phyloP scores from a whole-genome alignment of 305 asterid species.

The Rubia tinctorum region DNA sequence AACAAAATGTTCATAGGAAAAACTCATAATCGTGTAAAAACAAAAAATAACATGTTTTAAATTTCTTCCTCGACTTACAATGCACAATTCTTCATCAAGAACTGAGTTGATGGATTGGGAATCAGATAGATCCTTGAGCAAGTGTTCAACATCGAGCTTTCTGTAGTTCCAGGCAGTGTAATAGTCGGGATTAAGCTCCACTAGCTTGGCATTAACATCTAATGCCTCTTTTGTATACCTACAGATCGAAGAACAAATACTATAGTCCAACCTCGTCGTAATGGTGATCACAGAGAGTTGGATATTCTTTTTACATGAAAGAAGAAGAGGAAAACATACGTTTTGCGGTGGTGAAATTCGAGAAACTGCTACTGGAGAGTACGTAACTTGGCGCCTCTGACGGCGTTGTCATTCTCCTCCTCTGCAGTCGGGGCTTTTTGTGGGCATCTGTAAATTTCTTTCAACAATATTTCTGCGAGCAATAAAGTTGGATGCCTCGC shows the following conservation, averaged over 20 bases:
- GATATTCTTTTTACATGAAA: not conserved
- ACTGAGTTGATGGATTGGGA: slow-evolving; percentile 41
- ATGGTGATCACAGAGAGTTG: slow-evolving; percentile 6
- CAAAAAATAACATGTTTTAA: not conserved
- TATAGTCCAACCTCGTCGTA: not conserved
- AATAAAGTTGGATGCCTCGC: no score
- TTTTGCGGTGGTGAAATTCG: slow-evolving; percentile 65
- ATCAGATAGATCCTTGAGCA: slow-evolving; percentile 37
- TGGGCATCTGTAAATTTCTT: slow-evolving; percentile 76
- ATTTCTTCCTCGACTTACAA: slow-evolving; percentile 49
- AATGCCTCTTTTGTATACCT: slow-evolving; percentile 84
- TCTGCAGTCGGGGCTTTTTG: slow-evolving; percentile 57
- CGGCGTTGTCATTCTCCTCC: slow-evolving; percentile 56
- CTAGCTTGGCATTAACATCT: slow-evolving; percentile 60
- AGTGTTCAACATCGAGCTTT: slow-evolving; percentile 65
- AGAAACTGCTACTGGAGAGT: slow-evolving; percentile 78
- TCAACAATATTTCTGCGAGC: not conserved
- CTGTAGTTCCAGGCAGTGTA: slow-evolving; percentile 92
- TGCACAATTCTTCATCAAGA: slow-evolving; percentile 65
- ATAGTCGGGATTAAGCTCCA: slow-evolving; percentile 81
- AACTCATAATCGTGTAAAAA: not conserved
- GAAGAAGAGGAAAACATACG: slow-evolving; percentile 23
- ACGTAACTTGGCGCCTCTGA: slow-evolving; percentile 63
- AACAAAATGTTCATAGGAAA: not conserved
- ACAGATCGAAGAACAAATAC: slow-evolving; percentile 22